Conservation (phyloP, 2,329 filamentous ascomycete genomes). For the Ustulina deusta region DNA sequence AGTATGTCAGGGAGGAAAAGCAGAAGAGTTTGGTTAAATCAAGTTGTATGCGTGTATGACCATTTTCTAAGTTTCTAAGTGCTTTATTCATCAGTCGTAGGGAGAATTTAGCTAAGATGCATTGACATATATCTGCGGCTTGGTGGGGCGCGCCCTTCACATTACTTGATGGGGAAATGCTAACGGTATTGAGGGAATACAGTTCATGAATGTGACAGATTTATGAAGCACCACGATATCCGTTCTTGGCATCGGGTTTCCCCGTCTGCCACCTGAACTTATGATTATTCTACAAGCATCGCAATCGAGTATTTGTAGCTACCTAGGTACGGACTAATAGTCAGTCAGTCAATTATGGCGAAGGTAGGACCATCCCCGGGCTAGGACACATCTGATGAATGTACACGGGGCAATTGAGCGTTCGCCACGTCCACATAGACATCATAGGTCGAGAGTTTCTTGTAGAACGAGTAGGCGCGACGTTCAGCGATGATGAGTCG, state of each 20-base stretch:
- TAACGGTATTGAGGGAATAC: background rate
- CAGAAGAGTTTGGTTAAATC: background rate
- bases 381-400: background rate
- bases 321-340: too few species aligned
- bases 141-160: constrained; percentile 4
- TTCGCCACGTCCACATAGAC: too few species aligned
- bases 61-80: background rate
- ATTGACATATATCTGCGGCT: background rate
- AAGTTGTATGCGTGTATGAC: background rate
- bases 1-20: background rate
- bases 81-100: background rate
- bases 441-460: too few species aligned
- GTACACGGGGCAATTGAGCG: background rate
- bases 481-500: too few species aligned
- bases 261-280: background rate
- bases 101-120: background rate
- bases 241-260: background rate
- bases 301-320: background rate
- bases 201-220: background rate
- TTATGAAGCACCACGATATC: background rate
- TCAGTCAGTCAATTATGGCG: background rate
- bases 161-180: background rate
- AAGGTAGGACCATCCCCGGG: background rate
- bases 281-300: too few species aligned
- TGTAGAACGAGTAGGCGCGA: too few species aligned